Conservation (phyloP, 805 yeast genomes). For the Spathaspora sp. region DNA sequence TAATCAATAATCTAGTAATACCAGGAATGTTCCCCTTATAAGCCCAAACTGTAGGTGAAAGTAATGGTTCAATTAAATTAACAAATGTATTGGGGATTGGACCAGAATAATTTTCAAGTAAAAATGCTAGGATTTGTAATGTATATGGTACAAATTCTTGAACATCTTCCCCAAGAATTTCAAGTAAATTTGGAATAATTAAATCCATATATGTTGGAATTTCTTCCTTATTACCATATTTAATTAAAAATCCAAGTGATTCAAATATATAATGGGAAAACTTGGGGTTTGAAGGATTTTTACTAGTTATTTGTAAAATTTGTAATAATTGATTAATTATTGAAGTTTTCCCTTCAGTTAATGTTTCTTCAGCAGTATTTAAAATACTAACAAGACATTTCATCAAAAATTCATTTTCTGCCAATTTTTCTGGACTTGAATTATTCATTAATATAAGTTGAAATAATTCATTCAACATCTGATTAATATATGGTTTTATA, state of each 20-base stretch:
- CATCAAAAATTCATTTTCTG: constrained; percentile 93
- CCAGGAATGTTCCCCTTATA: constrained; percentile 91
- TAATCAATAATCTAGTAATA: constrained; percentile 70
- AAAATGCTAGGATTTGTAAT: constrained; percentile 81
- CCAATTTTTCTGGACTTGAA: constrained; percentile 80
- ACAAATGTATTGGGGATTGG: constrained; percentile 63
- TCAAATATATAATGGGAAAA: constrained; percentile 91
- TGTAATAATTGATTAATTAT: constrained; percentile 62
- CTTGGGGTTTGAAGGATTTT: constrained; percentile 93
- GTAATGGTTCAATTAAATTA: constrained; percentile 70
- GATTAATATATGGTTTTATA: constrained; percentile 56
- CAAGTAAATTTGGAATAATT: constrained; percentile 64
- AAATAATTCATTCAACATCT: constrained; percentile 64
- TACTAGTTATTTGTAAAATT: constrained; percentile 67
- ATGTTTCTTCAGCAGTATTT: constrained; percentile 64
- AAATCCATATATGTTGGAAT: constrained; percentile 40
- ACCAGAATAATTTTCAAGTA: constrained; percentile 53
- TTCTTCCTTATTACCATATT: constrained; percentile 34
- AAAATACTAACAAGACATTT: constrained; percentile 82
- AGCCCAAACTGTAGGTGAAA: constrained; percentile 94
- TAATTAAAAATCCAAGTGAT: constrained; percentile 72
- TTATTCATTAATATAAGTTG: constrained; percentile 48
- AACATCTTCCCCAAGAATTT: constrained; percentile 74
- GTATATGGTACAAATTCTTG: constrained; percentile 93
- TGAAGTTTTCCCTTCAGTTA: constrained; percentile 41